Evolutionary conservation across 805 yeast species (phyloP).

Genomic region (Cyberlindnera xylosilytica): DNA sequence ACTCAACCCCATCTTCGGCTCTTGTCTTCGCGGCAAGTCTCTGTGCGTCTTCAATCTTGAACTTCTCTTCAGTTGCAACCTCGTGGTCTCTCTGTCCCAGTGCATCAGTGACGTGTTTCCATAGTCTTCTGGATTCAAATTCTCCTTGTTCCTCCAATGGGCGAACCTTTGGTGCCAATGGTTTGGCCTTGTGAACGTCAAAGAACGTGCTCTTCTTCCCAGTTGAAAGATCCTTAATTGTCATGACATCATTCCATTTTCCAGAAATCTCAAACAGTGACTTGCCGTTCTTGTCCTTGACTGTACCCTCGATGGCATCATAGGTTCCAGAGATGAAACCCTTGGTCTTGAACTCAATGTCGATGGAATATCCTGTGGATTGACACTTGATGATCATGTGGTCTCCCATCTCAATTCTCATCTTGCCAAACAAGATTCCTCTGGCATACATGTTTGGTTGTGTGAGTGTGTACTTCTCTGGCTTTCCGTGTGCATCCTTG

Average conservation of each 20-base stretch:
- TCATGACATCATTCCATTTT: slow-evolving; percentile 89
- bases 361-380: slow-evolving; percentile 57
- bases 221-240: slow-evolving; percentile 54
- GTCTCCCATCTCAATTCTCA: slow-evolving; percentile 91
- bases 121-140: slow-evolving; percentile 75
- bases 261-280: slow-evolving; percentile 69
- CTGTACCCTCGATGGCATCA: slow-evolving; percentile 78
- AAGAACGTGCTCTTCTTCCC: slow-evolving; percentile 50
- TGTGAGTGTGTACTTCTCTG: slow-evolving; percentile 77
- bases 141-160: slow-evolving; percentile 77
- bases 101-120: slow-evolving; percentile 82
- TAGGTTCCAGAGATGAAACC: slow-evolving; percentile 93
- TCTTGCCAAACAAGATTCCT: slow-evolving; percentile 86
- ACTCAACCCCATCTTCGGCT: slow-evolving; percentile 72
- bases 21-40: slow-evolving; percentile 71
- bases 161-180: slow-evolving; percentile 66
- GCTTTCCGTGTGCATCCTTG: slow-evolving; percentile 40
- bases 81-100: slow-evolving; percentile 76
- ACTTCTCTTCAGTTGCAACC: slow-evolving; percentile 85
- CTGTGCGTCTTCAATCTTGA: slow-evolving; percentile 82
- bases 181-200: slow-evolving; percentile 55
- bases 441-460: slow-evolving; percentile 96
- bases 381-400: slow-evolving; percentile 75
- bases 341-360: slow-evolving; percentile 90
- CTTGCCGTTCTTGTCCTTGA: slow-evolving; percentile 50